These are phyloP conservation scores for Centaurea solstitialis DNA, from an alignment of 129 eudicot genomes.

Conservation along the genomic window DNA sequence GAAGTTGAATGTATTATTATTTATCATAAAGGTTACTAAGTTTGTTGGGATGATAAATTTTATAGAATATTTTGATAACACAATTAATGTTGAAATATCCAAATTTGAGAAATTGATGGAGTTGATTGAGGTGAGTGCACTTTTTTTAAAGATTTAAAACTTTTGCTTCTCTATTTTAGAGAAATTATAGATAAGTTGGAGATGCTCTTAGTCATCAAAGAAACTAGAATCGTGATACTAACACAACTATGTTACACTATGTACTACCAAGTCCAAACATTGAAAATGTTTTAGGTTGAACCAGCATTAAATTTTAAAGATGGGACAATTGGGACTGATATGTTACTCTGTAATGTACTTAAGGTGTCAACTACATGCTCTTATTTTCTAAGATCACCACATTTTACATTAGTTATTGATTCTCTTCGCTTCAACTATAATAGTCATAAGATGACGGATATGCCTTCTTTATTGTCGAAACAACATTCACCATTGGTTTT, in stretches of 20 bases:
- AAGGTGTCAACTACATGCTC: conserved; percentile 3
- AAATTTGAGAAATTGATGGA: neutral
- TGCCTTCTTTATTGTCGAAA: conserved; percentile 8
- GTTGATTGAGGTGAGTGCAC: neutral
- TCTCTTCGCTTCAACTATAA: conserved; percentile 9
- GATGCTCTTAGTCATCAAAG: neutral
- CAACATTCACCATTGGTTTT: conserved; percentile 1
- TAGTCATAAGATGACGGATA: neutral
- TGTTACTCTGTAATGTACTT: conserved; percentile 10
- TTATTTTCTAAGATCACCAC: neutral
- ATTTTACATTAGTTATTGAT: neutral
- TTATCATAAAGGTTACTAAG: neutral
- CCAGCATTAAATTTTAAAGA: neutral
- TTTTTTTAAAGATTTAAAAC: no score
- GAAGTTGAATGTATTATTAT: neutral
- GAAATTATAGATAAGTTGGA: no score
- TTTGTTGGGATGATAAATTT: neutral
- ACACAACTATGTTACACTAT: neutral
- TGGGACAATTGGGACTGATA: neutral
- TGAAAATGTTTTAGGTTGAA: neutral
- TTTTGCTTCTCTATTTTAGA: neutral
- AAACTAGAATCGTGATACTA: neutral
- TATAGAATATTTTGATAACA: no score
- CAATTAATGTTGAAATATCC: neutral
- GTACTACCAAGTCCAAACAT: neutral